These are phyloP conservation scores for Lichtheimia corymbifera DNA, from an alignment of 371 early-diverging fungal species.

Conservation along the genomic window DNA sequence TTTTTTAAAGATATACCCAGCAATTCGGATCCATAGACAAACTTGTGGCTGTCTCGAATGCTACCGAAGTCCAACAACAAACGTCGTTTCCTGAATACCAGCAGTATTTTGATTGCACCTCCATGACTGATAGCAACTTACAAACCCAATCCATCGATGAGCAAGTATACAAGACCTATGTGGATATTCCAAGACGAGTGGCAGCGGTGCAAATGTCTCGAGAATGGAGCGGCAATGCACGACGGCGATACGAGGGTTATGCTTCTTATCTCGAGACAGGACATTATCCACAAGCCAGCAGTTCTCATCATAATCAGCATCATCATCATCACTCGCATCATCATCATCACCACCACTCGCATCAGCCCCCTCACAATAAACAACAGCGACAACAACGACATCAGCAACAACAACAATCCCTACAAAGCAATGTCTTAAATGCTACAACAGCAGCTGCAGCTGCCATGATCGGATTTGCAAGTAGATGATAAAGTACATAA, in stretches of 20 bases:
- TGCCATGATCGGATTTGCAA: constrained; percentile 5
- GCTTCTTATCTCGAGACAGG: constrained; percentile 44
- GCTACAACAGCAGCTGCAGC: constrained; percentile 12
- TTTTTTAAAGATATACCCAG: constrained; percentile 47
- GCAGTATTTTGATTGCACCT: constrained; percentile 45
- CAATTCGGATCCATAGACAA: constrained; percentile 49
- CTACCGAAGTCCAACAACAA: constrained; percentile 6
- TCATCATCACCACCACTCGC: neutral
- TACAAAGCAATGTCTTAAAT: constrained; percentile 10
- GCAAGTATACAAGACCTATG: constrained; percentile 48
- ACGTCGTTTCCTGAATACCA: constrained; percentile 47
- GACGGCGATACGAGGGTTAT: constrained; percentile 53
- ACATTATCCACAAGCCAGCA: constrained; percentile 20
- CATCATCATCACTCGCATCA: too few species aligned
- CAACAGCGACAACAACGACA: constrained; percentile 7
- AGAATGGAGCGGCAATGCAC: constrained; percentile 37
- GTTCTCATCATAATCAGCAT: constrained; percentile 3
- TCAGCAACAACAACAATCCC: neutral
- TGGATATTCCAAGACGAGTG: constrained; percentile 49
- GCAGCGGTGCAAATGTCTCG: constrained; percentile 42
- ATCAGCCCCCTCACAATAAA: too few species aligned
- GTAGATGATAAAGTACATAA: constrained; percentile 1
- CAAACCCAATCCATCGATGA: constrained; percentile 39
- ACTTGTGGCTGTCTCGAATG: constrained; percentile 30
- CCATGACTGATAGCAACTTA: constrained; percentile 26